Conservation (phyloP, 2,329 filamentous ascomycete genomes). For the Trichoderma koningiopsis region DNA sequence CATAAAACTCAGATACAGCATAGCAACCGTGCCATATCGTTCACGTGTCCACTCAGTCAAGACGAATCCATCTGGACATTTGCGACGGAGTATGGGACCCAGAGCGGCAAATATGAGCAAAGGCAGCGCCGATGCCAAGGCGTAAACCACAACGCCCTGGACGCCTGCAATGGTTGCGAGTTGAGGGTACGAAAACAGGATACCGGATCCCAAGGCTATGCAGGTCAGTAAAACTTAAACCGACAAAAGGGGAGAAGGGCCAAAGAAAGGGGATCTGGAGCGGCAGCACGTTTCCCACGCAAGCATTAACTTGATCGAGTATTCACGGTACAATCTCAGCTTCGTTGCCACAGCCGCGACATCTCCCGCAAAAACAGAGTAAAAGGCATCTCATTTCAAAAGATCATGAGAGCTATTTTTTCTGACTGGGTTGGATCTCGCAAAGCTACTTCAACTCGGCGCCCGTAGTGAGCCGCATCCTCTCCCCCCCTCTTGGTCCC, state of each 20-base stretch:
- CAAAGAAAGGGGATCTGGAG: conserved; percentile 52
- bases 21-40: conserved; percentile 69
- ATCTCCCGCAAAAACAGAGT: conserved; percentile 42
- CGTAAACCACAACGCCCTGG: conserved; percentile 77
- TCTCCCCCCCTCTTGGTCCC: conserved; percentile 32
- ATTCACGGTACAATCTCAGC: conserved; percentile 95
- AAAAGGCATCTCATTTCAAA: not conserved
- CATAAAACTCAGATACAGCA: conserved; percentile 74
- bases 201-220: conserved; percentile 78
- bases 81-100: conserved; percentile 75
- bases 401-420: not conserved
- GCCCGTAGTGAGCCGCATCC: conserved; percentile 82
- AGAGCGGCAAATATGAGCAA: conserved; percentile 73
- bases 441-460: conserved; percentile 60
- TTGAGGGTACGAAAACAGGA: conserved; percentile 80
- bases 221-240: conserved; percentile 44
- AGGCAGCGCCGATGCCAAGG: conserved; percentile 70
- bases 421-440: conserved; percentile 53
- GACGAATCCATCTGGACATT: conserved; percentile 82
- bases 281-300: conserved; percentile 97
- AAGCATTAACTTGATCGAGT: conserved; percentile 99
- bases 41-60: conserved; percentile 83
- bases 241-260: conserved; percentile 29
- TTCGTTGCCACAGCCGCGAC: conserved; percentile 55
- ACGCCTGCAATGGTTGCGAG: conserved; percentile 77